A percentile compares a stretch with the other conserved stretches of the same genome.
phyloP scores from a whole-genome alignment of 2,329 filamentous ascomycete genomes.

The Didymella arachidicola region DNA sequence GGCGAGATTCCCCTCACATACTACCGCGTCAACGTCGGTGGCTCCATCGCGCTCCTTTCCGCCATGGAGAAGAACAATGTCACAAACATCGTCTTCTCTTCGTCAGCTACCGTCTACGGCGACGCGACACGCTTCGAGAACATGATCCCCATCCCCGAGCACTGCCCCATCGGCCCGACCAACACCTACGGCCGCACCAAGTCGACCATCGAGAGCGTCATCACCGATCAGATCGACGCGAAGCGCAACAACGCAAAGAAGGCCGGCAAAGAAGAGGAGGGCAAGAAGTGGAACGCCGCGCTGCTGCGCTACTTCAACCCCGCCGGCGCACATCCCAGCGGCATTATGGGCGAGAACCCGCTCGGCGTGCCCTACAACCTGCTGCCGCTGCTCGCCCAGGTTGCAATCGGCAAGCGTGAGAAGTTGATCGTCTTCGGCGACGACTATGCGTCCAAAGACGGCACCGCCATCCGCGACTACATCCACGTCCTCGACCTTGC shows the following conservation, averaged over 20 bases:
- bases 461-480: slow-evolving; percentile 96
- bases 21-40: slow-evolving; percentile 95
- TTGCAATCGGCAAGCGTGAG: slow-evolving; percentile 92
- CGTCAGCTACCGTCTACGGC: slow-evolving; percentile 96
- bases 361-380: slow-evolving; percentile 96
- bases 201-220: slow-evolving; percentile 87
- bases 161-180: slow-evolving; percentile 93
- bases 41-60: slow-evolving; percentile 84
- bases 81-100: slow-evolving; percentile 97
- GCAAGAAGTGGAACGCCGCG: slow-evolving; percentile 88
- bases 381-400: slow-evolving; percentile 90
- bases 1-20: slow-evolving; percentile 94
- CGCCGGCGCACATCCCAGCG: slow-evolving; percentile 89
- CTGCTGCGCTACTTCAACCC: slow-evolving; percentile 98
- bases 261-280: slow-evolving; percentile 66
- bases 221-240: slow-evolving; percentile 87
- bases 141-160: slow-evolving; percentile 99
- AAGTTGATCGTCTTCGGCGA: slow-evolving; percentile 95
- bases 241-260: slow-evolving; percentile 85
- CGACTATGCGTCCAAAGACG: slow-evolving; percentile 89
- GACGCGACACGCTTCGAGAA: slow-evolving; percentile 94
- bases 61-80: slow-evolving; percentile 92
- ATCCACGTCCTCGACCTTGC: slow-evolving; percentile 95
- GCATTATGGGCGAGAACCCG: slow-evolving; percentile 98
- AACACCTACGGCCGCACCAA: slow-evolving; percentile 99